Evolutionary conservation across 305 asterid genomes (phyloP), one percentile per base, ranked within the genome.

Genomic region (Fraxinus floribunda): DNA sequence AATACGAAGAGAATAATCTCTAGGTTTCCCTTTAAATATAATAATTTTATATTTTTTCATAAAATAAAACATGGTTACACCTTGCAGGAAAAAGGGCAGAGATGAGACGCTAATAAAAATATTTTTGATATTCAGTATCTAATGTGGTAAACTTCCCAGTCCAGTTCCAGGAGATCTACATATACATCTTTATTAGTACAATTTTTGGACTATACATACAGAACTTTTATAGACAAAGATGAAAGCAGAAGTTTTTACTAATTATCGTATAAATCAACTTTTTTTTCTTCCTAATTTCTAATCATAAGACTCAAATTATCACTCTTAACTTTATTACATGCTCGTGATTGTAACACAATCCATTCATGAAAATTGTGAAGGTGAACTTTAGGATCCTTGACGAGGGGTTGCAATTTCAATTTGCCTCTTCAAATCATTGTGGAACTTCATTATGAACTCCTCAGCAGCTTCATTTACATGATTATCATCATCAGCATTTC

Each of bases 391-490:
- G n/a, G 62, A 78, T 7, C 3, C 22, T 35, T 22, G 46, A 13
- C 36, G 35, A 55, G 18, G 30, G 22, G 34, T 29, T 22, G 46
- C 18, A 32, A 75, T 80, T n/a, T 9, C 83, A 70, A 80, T 84
- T 55, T 92, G 92, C 55, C 39, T 26, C 83, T 79, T 83, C 90
- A 92, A 84, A 76, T 88, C 88, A 62, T 62, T 85, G 29, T 91
- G 89, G 75, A 93, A 93, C 83, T 80, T 89, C 22, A 68, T 84
- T 3, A 93, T 93, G 16, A 91, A 93, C 26, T 88, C 87, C 38
- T 93, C 94, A 8, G 97, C 97, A 1, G 92, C 97, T 10, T 89
- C 90, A 72, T 93, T 93, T 0, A 93, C 92, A 1, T 38, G 87
- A 30, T 72, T 79, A 30, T 85, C 88, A 15, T 81, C 89, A 0